Base-by-base conservation (phyloP, 176 grass and related monocot species). In the Musa beccarii region DNA sequence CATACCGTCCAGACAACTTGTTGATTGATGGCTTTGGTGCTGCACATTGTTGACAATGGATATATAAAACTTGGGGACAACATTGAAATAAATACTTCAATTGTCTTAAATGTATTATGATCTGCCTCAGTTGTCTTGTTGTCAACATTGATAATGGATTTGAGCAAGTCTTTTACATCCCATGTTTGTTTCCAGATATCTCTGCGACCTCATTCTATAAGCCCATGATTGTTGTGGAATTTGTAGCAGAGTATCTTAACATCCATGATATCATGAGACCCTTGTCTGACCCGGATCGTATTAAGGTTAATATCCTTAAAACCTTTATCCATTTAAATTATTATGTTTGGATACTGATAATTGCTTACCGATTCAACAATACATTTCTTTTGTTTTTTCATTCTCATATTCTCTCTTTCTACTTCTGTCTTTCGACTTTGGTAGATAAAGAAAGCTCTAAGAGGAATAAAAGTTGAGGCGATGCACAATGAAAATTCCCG, bases 171-270 rank as follows among this genome's bases (percentile, higher is more conserved):
- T 54, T 11, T 80, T 49, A 71, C 73, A 56, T 22, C 56, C 65
- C 51, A 43, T 52, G 49, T 26, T 54, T 28, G 73, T 79, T 20
- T 88, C 15, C 83, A 97, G 90, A 97, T 80, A 93, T 93, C 24
- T 89, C 87, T 51, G 88, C 90, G 61, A 97, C 93, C 61, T 85
- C 93, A 50, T 97, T 97, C 53, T 93, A 90, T 65, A 89, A 91
- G 82, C 75, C 93, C 34, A 61, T 85, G 19, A 77, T 78, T 12
- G 81, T 97, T 43, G 81, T 89, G 62, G 25, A 84, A 49, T 93
- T 97, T 74, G 82, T 89, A 43, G 59, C 52, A 13, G 75, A 89
- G 21, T 85, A 50, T 76, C 76, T 98, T 43, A 87, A 74, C 57
- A 17, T 89, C 10, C 75, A 73, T 66, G 82, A 91, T 69, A 14